Evolutionary conservation across 129 eudicot species (phyloP), one percentile per base, ranked within the genome.

Genomic region (Centrapalus pauciflorus): DNA sequence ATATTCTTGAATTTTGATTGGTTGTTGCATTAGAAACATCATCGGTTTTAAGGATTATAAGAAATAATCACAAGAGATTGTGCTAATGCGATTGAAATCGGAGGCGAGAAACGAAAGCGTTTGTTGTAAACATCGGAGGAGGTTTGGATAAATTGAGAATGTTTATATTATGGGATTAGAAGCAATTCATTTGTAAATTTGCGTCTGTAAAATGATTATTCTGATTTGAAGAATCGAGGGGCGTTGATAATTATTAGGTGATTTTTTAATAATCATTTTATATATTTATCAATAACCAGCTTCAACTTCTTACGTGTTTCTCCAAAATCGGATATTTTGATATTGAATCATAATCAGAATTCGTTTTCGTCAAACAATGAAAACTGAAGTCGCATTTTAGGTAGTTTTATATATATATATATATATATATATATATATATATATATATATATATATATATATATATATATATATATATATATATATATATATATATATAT

Each of bases 21-120:
- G 14, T 67, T 51, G 2, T 64, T 64, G 69, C 69, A 64, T 48
- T 64, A 2, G 28, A 26, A 16, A n/a, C 6, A n/a, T 64, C 56
- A 41, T 43, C 14, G 16, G 56, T 43, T 26, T n/a, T 64, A 40
- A 13, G 56, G 27, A 2, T 45, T 27, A 48, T 12, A 29, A 27
- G 55, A 41, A 45, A 41, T 50, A 28, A 28, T 66, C 33, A 30
- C 43, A 8, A 52, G 4, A 51, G 63, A 34, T 67, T 67, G 34
- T 6, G 52, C 7, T 38, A 34, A 68, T 16, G 63, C 43, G 41
- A 55, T 69, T 69, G 65, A 38, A 25, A 8, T n/a, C 1, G 41
- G 56, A n/a, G n/a, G n/a, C n/a, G n/a, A n/a, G 17, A 27, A 16
- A n/a, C 5, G 56, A 13, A 16, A 45, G 7, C 27, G 68, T 25